Conservation (phyloP, 1,284 basidiomycete genomes). For the Takashimella tepidaria region DNA sequence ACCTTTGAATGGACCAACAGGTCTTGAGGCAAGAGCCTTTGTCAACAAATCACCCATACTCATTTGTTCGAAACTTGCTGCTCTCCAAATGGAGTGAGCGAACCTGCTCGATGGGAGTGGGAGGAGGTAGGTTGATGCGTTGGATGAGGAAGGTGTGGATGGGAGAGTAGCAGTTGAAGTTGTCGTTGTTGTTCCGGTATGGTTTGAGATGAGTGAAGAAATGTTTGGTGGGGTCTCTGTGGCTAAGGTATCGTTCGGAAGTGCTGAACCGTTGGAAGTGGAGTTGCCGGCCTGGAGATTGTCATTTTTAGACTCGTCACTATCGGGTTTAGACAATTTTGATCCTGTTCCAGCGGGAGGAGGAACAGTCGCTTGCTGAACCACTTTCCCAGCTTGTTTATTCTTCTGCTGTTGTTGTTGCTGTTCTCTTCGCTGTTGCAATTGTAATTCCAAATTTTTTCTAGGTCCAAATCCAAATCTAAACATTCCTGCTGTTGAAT, state of each 20-base stretch:
- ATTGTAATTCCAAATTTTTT: background rate
- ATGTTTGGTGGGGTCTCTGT: background rate
- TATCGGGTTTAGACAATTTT: slow-evolving; percentile 3
- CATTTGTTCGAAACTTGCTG: slow-evolving; percentile 26
- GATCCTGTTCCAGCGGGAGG: slow-evolving; percentile 1
- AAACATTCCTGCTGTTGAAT: background rate
- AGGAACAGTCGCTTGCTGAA: background rate
- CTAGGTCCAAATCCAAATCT: slow-evolving; percentile 2
- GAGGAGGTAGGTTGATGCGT: background rate
- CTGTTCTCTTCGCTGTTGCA: background rate
- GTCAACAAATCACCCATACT: slow-evolving; percentile 35
- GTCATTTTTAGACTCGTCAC: background rate
- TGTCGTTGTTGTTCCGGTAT: background rate
- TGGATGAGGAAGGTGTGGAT: slow-evolving; percentile 2
- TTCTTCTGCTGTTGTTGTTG: too few species aligned
- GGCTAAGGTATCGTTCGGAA: background rate
- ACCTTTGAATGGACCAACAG: background rate
- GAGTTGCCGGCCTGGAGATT: too few species aligned
- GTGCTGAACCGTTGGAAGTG: too few species aligned
- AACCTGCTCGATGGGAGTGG: slow-evolving; percentile 2
- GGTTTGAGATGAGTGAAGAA: background rate
- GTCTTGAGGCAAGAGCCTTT: slow-evolving; percentile 35
- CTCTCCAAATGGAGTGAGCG: slow-evolving; percentile 21
- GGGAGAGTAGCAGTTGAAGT: slow-evolving; percentile 1
- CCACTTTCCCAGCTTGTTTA: background rate